Evolutionary conservation across 495 filamentous ascomycete species (phyloP).

Genomic region (Penicillium roqueforti): DNA sequence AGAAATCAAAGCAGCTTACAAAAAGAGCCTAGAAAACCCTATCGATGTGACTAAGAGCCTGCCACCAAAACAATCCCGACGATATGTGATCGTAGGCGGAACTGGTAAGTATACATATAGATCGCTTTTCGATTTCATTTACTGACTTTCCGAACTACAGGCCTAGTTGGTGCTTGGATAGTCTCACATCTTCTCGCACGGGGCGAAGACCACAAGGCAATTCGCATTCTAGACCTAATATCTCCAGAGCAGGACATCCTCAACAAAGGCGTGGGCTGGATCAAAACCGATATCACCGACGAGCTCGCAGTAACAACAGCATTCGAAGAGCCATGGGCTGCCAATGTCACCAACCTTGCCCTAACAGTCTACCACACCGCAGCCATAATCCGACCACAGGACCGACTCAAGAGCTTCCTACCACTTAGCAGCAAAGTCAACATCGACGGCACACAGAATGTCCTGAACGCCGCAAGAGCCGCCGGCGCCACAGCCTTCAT

Average conservation of each 20-base stretch:
- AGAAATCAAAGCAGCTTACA: slow-evolving; percentile 46
- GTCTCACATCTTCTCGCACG: slow-evolving; percentile 51
- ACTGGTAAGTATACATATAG: slow-evolving; percentile 42
- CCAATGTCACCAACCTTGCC: slow-evolving; percentile 39
- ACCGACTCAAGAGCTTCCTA: slow-evolving; percentile 45
- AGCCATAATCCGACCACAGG: slow-evolving; percentile 46
- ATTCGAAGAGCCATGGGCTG: slow-evolving; percentile 50
- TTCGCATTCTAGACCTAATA: slow-evolving; percentile 53
- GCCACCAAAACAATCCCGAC: slow-evolving; percentile 49
- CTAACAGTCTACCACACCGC: slow-evolving; percentile 59
- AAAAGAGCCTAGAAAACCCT: slow-evolving; percentile 41
- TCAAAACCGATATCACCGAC: slow-evolving; percentile 52
- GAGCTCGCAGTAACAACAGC: slow-evolving; percentile 39
- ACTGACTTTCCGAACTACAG: slow-evolving; percentile 23
- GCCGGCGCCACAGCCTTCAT: slow-evolving; percentile 50
- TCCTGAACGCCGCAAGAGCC: slow-evolving; percentile 44
- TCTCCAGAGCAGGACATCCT: slow-evolving; percentile 37
- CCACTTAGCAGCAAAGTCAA: slow-evolving; percentile 49
- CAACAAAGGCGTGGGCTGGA: slow-evolving; percentile 40
- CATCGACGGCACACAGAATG: slow-evolving; percentile 48
- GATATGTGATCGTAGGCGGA: slow-evolving; percentile 57
- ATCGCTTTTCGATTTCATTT: not conserved
- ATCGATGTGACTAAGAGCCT: slow-evolving; percentile 46
- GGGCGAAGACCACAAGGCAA: slow-evolving; percentile 48
- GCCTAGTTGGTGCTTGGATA: slow-evolving; percentile 55